A percentile compares a stretch with the other conserved stretches of the same genome.
Evolutionary conservation across 2,329 filamentous ascomycete genomes (phyloP).

Genomic region (Pseudophaeomoniella oleicola): DNA sequence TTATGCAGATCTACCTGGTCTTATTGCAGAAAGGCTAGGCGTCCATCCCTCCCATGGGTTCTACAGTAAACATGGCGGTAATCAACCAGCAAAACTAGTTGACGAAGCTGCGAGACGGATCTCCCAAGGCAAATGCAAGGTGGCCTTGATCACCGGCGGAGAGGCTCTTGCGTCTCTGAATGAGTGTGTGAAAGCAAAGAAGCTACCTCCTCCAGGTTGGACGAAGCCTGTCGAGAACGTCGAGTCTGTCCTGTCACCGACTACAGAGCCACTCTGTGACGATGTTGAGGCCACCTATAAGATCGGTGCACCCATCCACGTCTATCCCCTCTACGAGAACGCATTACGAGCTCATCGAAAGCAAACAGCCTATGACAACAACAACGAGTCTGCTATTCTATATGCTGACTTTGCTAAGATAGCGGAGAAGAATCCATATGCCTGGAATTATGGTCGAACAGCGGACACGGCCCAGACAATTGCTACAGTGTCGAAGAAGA

Average conservation of each 20-base stretch:
- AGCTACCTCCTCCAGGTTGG: constrained; percentile 47
- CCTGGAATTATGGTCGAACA: constrained; percentile 42
- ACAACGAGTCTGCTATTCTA: constrained; percentile 42
- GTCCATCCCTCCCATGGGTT: constrained; percentile 32
- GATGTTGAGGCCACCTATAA: constrained; percentile 41
- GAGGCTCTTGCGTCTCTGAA: constrained; percentile 48
- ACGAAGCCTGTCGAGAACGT: constrained; percentile 32
- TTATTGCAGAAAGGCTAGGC: constrained; percentile 35
- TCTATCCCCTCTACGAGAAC: constrained; percentile 56
- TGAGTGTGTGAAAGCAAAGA: constrained; percentile 35
- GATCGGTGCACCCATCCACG: constrained; percentile 49
- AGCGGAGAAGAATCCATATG: constrained; percentile 35
- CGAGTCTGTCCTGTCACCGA: constrained; percentile 35
- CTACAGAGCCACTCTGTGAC: constrained; percentile 21
- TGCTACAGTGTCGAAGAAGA: constrained; percentile 37
- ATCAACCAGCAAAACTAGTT: constrained; percentile 47
- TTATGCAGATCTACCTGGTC: constrained; percentile 42
- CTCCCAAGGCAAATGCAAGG: constrained; percentile 34
- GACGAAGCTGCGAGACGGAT: constrained; percentile 49
- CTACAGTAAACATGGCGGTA: constrained; percentile 47
- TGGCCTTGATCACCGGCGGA: constrained; percentile 48
- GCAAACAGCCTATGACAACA: constrained; percentile 41
- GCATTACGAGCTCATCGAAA: constrained; percentile 41
- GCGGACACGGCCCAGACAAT: constrained; percentile 36
- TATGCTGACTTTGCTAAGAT: constrained; percentile 48